Evolutionary conservation across 257 asterid species (phyloP), one percentile per base, ranked within the genome.

Genomic region (Vinca minor): DNA sequence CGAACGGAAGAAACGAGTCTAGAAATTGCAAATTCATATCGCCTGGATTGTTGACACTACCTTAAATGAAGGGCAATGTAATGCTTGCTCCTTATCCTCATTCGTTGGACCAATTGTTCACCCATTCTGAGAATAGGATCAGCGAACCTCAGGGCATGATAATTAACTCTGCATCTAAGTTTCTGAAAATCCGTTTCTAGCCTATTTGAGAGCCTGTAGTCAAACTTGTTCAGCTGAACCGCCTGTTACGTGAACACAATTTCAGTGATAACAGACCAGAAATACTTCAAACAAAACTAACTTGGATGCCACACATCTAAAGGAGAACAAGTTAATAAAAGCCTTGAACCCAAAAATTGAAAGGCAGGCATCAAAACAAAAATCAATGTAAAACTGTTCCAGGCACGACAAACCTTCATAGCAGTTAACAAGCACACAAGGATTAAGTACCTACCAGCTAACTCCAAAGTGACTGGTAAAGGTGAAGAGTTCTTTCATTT

Each of bases 101-200:
- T 93, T 67, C 92, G 77, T 64, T 73, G 90, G 54, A 93, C 89
- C 86, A 93, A 76, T 72, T 78, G 80, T 32, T 73, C 78, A 52
- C 96, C 99, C 96, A 89, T 85, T 71, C 79, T 74, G 71, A 67
- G 85, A 58, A 93, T 93, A 64, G 92, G 85, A 54, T 85, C 71
- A 46, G 96, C 85, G 85, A 93, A 93, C 84, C 76, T 93, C 76
- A 93, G 79, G 26, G 99, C 94, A 49, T 89, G 99, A 80, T 89
- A 93, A 68, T 93, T 93, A 56, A 83, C 96, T 82, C 97, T 84
- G 76, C 99, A 89, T 69, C 99, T 78, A 71, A 93, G 97, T 85
- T 85, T 93, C 77, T 93, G 99, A 68, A 85, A 74, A 62, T 93
- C 99, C 20, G 77, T 67, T 62, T 77, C 81, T 82, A 93, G 74